Evolutionary conservation across 495 filamentous ascomycete species (phyloP), one percentile per base, ranked within the genome.

Genomic region (Cetradonia linearis): DNA sequence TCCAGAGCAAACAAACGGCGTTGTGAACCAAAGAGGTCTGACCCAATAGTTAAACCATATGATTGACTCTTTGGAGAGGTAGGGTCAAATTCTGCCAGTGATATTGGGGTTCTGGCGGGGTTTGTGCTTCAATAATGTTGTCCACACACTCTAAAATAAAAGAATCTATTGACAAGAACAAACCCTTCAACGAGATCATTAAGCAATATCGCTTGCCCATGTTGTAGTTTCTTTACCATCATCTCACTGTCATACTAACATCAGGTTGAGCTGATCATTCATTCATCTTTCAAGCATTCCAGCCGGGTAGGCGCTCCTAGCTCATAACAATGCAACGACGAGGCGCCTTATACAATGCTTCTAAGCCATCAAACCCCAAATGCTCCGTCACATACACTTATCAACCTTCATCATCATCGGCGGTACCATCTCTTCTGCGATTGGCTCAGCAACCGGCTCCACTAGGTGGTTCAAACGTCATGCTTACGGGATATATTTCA

Each of bases 401-500:
- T 63, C 50, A 54, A 25, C 50, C 50, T 50, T 79, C 78, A 53
- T 80, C 78, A 60, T 80, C 77, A 42, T 72, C 73, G 33, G 72
- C 77, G 57, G 74, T 78, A 62, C 78, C 78, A 67, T 80, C 78
- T 59, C 78, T 68, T 60, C 76, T 78, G 55, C 13, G 20, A 23
- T 42, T 53, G 18, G 44, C 23, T 42, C 54, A 56, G 38, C 53
- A 44, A 60, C 53, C 18, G 23, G 13, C 27, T 25, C 30, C n/a
- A 60, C 25, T 36, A 25, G 47, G 16, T 46, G 16, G 3, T 56
- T 8, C 28, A 56, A 49, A 11, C 56, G 27, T 34, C 27, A 42
- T 30, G 72, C 76, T 47, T 69, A 77, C 73, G 87, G 86, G 46
- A 89, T 83, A 61, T 87, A 88, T 69, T 81, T 81, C 44, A 84